Base-by-base conservation (phyloP, 768 basidiomycete species). In the Exsudoporus frostii region DNA sequence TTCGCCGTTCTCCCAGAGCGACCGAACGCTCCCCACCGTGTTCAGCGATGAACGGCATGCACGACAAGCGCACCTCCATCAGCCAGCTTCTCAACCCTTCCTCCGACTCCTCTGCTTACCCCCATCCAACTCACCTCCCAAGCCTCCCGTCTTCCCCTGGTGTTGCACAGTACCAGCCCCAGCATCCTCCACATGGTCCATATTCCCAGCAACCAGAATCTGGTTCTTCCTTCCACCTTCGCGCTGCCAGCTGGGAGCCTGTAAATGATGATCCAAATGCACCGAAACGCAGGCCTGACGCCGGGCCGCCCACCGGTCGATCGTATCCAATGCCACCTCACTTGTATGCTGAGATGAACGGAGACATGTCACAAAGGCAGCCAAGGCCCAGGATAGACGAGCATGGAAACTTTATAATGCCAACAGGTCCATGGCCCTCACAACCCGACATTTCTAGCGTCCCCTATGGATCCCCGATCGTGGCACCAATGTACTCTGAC, bases 211-310 rank as follows among this genome's bases (percentile, higher is more conserved):
- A 69, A 9, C 63, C 61, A 11, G 70, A 69, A 1, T 61, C 71
- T 32, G 58, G 51, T 11, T 50, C 72, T 11, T 66, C 76, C 22
- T 86, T 76, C 60, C 76, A 80, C 61, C 78, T 86, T n/a, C 77
- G 82, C 37, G 80, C 83, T 11, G 85, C 85, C 6, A 82, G 69
- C 61, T 86, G 85, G 84, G 77, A 76, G 27, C 64, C 58, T 48
- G 70, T 58, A 43, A 69, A 59, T 46, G 74, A 70, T 56, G 68
- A 63, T 66, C 70, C 66, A 58, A 73, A 66, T 25, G 68, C 72
- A 43, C 61, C 65, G 45, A 68, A 71, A 33, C 70, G 71, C 53
- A 71, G 67, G 57, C 58, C 65, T 53, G 73, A 74, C 42, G 56
- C 60, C 50, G 72, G 71, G 8, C 57, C 65, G 44, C 56, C 64